These are phyloP conservation scores for Musa schizocarpa DNA, from an alignment of 176 grass and related monocot genomes.

Conservation along the genomic window DNA sequence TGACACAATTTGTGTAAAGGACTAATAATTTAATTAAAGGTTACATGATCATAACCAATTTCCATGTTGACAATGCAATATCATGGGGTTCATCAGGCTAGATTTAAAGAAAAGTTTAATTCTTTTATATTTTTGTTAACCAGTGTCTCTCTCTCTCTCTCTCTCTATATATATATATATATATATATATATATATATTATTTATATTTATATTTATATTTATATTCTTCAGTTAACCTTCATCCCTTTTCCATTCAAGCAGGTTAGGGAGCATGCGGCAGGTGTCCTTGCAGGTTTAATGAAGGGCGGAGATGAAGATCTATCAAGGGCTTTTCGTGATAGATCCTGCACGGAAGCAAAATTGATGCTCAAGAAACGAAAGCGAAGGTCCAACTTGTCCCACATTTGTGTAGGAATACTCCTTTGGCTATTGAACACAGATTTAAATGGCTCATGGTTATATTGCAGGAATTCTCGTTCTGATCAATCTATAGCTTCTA, in stretches of 20 bases:
- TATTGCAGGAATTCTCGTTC: conserved; percentile 45
- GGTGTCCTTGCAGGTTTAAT: conserved; percentile 92
- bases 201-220: too few relatives aligned
- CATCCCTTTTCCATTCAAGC: conserved; percentile 15
- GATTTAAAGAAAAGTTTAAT: too few relatives aligned
- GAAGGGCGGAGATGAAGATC: conserved; percentile 69
- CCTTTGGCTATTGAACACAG: not conserved
- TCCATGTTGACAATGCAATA: too few relatives aligned
- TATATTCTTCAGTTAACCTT: too few relatives aligned
- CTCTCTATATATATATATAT: too few relatives aligned
- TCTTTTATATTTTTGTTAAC: too few relatives aligned
- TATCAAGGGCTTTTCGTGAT: conserved; percentile 70
- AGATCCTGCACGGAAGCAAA: conserved; percentile 65
- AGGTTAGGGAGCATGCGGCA: conserved; percentile 95
- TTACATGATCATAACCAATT: too few relatives aligned
- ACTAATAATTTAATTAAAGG: too few relatives aligned
- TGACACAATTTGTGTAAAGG: too few relatives aligned
- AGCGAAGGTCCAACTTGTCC: conserved; percentile 31
- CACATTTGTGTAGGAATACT: not conserved
- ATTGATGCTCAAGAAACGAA: conserved; percentile 37
- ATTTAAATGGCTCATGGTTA: conserved; percentile 1
- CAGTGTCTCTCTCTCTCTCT: too few relatives aligned
- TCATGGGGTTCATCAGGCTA: too few relatives aligned
- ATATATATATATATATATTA: too few relatives aligned
- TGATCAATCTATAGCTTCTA: conserved; percentile 44